A percentile compares a stretch with the other conserved stretches of the same genome.
phyloP scores from a whole-genome alignment of 2,329 filamentous ascomycete genomes.

The Exophiala oligosperma region DNA sequence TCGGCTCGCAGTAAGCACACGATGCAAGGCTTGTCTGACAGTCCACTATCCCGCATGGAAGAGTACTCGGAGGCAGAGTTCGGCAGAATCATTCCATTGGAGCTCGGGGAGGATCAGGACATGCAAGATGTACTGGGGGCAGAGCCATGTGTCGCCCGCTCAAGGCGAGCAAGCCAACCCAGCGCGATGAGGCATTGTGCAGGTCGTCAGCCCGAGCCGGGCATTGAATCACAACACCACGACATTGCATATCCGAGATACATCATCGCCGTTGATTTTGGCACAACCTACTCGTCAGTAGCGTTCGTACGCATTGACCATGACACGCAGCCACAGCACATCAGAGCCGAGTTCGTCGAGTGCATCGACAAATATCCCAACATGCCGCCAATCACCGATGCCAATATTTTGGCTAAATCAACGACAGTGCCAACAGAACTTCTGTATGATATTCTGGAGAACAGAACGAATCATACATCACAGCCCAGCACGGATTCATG shows the following conservation, averaged over 20 bases:
- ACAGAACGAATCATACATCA: not conserved
- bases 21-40: too few species aligned
- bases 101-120: too few species aligned
- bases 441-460: not conserved
- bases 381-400: slow-evolving; percentile 92
- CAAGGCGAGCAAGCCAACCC: not conserved
- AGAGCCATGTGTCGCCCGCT: too few species aligned
- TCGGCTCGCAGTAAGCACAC: too few species aligned
- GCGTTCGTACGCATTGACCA: slow-evolving; percentile 60
- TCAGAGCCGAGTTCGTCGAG: slow-evolving; percentile 94
- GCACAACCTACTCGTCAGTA: slow-evolving; percentile 94
- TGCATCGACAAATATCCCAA: slow-evolving; percentile 89
- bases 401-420: not conserved
- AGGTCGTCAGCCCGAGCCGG: not conserved
- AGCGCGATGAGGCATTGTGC: not conserved
- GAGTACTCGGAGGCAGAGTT: too few species aligned
- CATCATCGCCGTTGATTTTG: slow-evolving; percentile 97
- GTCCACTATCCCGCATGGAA: too few species aligned
- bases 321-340: not conserved
- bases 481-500: not conserved
- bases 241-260: slow-evolving; percentile 52
- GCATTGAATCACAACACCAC: not conserved
- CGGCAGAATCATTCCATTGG: too few species aligned
- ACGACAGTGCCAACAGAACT: slow-evolving; percentile 6
- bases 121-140: too few species aligned